Evolutionary conservation across 257 asterid species (phyloP).

Genomic region (Solanum lycopersicoides): DNA sequence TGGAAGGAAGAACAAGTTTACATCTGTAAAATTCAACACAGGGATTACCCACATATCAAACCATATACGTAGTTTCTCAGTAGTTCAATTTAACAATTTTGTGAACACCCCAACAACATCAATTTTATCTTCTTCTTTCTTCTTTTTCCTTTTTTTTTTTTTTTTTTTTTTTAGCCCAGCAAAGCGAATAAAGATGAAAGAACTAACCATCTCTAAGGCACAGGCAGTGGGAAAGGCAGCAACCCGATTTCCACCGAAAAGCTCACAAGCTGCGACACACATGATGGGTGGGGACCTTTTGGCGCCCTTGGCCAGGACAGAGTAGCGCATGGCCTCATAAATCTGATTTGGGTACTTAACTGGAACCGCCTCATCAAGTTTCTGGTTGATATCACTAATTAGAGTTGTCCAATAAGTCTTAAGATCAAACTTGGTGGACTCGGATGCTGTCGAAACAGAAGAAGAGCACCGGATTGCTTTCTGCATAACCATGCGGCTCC

Average conservation of each 20-base stretch:
- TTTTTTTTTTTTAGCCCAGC: too few species aligned
- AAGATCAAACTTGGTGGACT: constrained; percentile 51
- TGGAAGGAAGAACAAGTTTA: too few species aligned
- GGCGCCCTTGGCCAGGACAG: constrained; percentile 80
- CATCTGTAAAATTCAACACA: too few species aligned
- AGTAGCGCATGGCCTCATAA: constrained; percentile 95
- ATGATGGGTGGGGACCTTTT: constrained; percentile 88
- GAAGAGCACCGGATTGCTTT: constrained; percentile 37
- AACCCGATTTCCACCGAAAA: constrained; percentile 68
- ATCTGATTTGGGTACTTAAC: constrained; percentile 79
- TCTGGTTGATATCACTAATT: constrained; percentile 64
- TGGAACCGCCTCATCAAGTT: constrained; percentile 79
- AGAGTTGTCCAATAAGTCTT: constrained; percentile 65
- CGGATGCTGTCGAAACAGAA: neutral
- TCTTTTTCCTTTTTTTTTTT: too few species aligned
- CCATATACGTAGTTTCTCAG: neutral
- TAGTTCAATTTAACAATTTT: neutral
- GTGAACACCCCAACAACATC: neutral
- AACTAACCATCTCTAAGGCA: constrained; percentile 86
- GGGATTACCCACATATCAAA: neutral
- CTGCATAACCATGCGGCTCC: constrained; percentile 17
- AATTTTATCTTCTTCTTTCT: too few species aligned
- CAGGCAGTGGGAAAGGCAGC: constrained; percentile 99
- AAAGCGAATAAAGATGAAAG: too few species aligned
- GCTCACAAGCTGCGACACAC: constrained; percentile 95